These are phyloP conservation scores for Colletotrichum orbiculare DNA, from an alignment of 2,329 filamentous ascomycete genomes.

Conservation along the genomic window DNA sequence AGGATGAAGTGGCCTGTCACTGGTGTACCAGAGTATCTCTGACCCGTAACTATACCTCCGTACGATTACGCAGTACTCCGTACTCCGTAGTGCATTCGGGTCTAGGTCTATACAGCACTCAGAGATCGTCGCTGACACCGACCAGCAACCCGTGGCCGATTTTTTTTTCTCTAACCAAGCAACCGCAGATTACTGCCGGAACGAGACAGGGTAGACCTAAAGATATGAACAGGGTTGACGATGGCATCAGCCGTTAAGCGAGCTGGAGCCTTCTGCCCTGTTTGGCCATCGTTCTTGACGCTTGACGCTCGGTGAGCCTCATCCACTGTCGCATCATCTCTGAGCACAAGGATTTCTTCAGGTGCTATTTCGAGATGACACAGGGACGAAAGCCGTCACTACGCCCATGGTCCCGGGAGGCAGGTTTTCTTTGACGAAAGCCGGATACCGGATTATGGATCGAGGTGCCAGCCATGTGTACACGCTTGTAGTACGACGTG, in stretches of 20 bases:
- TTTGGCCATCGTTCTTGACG: slow-evolving; percentile 17
- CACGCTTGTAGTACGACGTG: too few species aligned
- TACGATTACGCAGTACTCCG: too few species aligned
- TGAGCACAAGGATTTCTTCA: slow-evolving; percentile 26
- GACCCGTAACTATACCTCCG: background rate
- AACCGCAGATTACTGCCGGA: slow-evolving; percentile 29
- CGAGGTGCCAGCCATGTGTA: slow-evolving; percentile 7
- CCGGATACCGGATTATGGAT: slow-evolving; percentile 12
- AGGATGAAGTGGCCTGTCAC: slow-evolving; percentile 26
- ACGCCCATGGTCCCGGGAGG: background rate
- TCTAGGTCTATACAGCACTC: too few species aligned
- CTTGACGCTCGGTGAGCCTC: slow-evolving; percentile 5
- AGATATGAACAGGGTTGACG: slow-evolving; percentile 34
- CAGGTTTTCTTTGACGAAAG: slow-evolving; percentile 6
- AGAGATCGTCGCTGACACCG: too few species aligned
- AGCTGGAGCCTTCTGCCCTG: slow-evolving; percentile 22
- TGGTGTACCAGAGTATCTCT: slow-evolving; percentile 10
- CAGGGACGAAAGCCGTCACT: slow-evolving; percentile 3
- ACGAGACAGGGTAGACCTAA: slow-evolving; percentile 24
- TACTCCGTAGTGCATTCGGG: background rate
- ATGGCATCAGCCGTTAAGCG: slow-evolving; percentile 26
- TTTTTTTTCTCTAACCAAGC: slow-evolving; percentile 31
- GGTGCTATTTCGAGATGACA: slow-evolving; percentile 21
- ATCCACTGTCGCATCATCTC: slow-evolving; percentile 8
- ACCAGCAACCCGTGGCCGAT: slow-evolving; percentile 1